Conservation (phyloP, 257 asterid genomes). For the Fraxinus excelsior region DNA sequence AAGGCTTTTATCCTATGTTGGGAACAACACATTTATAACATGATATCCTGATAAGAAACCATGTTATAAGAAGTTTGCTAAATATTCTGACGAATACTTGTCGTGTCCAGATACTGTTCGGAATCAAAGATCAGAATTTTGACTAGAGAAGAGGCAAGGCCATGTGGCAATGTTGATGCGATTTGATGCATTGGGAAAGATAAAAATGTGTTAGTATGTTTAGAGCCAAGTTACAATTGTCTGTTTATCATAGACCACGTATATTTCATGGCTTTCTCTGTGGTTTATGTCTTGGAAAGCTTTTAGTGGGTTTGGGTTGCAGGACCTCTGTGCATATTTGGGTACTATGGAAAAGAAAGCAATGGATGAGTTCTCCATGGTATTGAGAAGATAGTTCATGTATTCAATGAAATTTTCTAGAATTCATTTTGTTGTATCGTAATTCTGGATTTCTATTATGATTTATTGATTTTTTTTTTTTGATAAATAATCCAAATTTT, state of each 20-base stretch:
- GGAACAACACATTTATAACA: background rate
- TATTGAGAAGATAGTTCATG: background rate
- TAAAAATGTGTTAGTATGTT: background rate
- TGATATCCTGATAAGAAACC: background rate
- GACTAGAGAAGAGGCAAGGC: background rate
- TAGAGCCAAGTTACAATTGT: background rate
- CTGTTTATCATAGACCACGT: background rate
- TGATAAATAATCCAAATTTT: too few species aligned
- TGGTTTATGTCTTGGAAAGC: background rate
- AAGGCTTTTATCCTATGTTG: background rate
- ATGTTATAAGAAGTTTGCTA: background rate
- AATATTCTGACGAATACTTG: background rate
- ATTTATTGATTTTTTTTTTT: slow-evolving; percentile 1
- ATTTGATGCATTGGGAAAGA: slow-evolving; percentile 1
- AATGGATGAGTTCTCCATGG: background rate
- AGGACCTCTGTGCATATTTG: background rate
- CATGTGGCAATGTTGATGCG: background rate
- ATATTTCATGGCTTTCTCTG: background rate
- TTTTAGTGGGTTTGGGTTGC: background rate
- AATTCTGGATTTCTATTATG: background rate
- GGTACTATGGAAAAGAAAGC: background rate
- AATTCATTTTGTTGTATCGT: background rate
- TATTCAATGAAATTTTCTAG: background rate
- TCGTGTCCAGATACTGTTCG: background rate
- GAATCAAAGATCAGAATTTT: background rate